Evolutionary conservation across 345 rosid genomes (phyloP).

Genomic region (Heritiera fomes): DNA sequence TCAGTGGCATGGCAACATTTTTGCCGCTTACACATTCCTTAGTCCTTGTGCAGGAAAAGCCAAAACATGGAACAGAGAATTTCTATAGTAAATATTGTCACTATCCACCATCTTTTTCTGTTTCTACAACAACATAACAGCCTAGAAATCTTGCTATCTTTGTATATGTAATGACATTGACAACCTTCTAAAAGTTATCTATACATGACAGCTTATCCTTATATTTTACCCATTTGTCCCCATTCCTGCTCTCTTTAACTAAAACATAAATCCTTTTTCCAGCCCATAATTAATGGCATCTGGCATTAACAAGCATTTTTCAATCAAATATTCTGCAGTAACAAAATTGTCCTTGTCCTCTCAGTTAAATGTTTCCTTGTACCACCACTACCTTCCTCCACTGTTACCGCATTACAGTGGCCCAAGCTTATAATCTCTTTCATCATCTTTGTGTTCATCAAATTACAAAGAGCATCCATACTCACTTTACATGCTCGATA

Average conservation of each 20-base stretch:
- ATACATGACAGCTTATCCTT: not conserved
- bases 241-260: not conserved
- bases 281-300: not conserved
- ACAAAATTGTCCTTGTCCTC: not conserved
- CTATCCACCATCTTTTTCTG: not conserved
- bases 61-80: not conserved
- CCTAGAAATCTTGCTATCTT: not conserved
- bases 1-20: not conserved
- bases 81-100: not conserved
- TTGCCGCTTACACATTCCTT: not conserved
- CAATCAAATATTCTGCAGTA: not conserved
- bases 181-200: slow-evolving; percentile 1
- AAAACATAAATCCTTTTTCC: not conserved
- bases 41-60: not conserved
- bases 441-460: not conserved
- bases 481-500: not conserved
- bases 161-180: slow-evolving; percentile 4
- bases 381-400: not conserved
- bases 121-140: not conserved
- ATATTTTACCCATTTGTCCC: not conserved
- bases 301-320: not conserved
- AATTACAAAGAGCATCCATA: not conserved
- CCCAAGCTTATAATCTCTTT: not conserved
- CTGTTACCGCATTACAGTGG: not conserved
- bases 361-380: not conserved